Conservation (phyloP, 768 basidiomycete genomes). For the Lactarius sp. region DNA sequence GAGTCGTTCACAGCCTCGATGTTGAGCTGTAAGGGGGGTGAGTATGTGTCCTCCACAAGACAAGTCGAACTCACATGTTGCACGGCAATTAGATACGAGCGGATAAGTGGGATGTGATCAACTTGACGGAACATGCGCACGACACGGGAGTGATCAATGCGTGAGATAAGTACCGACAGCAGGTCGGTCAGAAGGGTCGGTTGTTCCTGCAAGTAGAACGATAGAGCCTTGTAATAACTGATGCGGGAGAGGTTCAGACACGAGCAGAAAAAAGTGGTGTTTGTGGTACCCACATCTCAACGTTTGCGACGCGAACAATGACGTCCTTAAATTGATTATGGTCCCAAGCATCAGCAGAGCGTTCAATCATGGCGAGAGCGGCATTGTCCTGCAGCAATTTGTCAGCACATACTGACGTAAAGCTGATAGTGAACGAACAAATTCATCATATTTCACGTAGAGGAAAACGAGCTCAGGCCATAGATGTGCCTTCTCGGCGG, state of each 20-base stretch:
- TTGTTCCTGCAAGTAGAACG: slow-evolving; percentile 92
- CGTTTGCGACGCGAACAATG: slow-evolving; percentile 91
- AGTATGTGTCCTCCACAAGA: neutral
- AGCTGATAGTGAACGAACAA: slow-evolving; percentile 42
- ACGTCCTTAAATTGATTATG: slow-evolving; percentile 99
- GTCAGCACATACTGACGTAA: neutral
- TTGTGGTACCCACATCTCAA: slow-evolving; percentile 72
- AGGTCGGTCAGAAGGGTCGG: slow-evolving; percentile 92
- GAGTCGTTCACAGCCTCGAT: slow-evolving; percentile 97
- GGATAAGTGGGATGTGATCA: slow-evolving; percentile 93
- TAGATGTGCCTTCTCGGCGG: slow-evolving; percentile 91
- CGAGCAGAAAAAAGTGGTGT: neutral
- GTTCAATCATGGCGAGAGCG: slow-evolving; percentile 97
- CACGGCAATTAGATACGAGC: slow-evolving; percentile 94
- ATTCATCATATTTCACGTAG: slow-evolving; percentile 98
- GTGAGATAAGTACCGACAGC: slow-evolving; percentile 84
- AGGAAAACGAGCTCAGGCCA: slow-evolving; percentile 99
- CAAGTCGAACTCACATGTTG: slow-evolving; percentile 62
- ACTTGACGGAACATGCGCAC: slow-evolving; percentile 94
- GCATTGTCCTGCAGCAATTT: slow-evolving; percentile 72
- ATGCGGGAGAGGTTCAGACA: slow-evolving; percentile 10
- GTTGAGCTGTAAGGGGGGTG: slow-evolving; percentile 57
- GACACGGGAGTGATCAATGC: slow-evolving; percentile 93
- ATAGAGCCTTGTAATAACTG: slow-evolving; percentile 92
- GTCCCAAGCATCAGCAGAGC: slow-evolving; percentile 97